Base-by-base conservation (phyloP, 208 protist species). In the Porcisia deanei region DNA sequence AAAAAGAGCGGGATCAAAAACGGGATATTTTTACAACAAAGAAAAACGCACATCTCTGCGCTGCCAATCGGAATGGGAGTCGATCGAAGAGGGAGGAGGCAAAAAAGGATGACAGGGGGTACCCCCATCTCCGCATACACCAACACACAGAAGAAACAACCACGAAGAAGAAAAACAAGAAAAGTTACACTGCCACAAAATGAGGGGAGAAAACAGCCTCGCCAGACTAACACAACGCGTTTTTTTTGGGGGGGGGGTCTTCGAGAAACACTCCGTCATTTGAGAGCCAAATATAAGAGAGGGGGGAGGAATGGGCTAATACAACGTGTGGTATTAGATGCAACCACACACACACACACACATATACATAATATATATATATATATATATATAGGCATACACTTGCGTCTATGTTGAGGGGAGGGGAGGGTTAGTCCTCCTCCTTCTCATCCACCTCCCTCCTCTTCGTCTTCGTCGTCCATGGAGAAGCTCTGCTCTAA, bases 401-500 rank as follows among this genome's bases (percentile, higher is more conserved):
- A 7, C 20, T 39, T 8, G 34, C 25, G 39, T 12, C 20, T 6
- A 18, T 37, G 43, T 18, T 22, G 18, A 10, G 63, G 41, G 9
- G 55, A 18, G 55, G 55, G n/a, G 22, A 30, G 41, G 22, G 22
- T 1, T 8, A 58, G 25, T 53, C 52, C 14, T 37, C 47, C 2
- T 12, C 66, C 30, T 47, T 49, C 54, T 16, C 71, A 30, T 58
- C 49, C 22, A 41, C 37, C 18, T 34, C 73, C 47, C 18, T 82
- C 69, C 18, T 90, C 88, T 22, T 90, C 86, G 6, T 83, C 79
- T 18, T 86, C 78, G 18, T 81, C 85, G 54, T 93, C 91, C 10
- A 84, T 76, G 59, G 84, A 87, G 54, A 95, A 92, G 3, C 73
- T 77, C 64, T 94, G 89, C 41, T 94, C 89, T 0, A 97, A 90